Evolutionary conservation across 139 green algal species (phyloP).

Genomic region (Haematococcus lacustris): DNA sequence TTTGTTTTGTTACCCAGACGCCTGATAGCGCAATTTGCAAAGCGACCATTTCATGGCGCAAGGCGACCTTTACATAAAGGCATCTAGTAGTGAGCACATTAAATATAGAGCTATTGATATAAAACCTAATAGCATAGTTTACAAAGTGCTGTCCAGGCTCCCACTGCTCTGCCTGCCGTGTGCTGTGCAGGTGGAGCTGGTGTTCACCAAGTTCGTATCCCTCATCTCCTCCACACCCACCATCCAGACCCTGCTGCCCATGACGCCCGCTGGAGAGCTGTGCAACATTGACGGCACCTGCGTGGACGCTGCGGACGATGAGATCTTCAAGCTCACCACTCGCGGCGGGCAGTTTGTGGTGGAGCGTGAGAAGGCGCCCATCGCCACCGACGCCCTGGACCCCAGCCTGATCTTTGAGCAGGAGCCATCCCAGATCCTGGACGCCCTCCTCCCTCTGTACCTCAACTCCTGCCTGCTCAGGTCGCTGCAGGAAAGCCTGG

Average conservation of each 20-base stretch:
- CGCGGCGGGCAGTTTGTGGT: constrained; percentile 45
- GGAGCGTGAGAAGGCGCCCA: constrained; percentile 74
- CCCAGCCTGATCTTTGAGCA: constrained; percentile 95
- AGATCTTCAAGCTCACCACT: constrained; percentile 77
- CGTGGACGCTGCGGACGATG: constrained; percentile 93
- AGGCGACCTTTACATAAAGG: no score
- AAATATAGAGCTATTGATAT: no score
- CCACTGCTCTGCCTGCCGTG: no score
- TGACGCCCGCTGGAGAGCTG: constrained; percentile 82
- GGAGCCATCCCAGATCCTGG: constrained; percentile 95
- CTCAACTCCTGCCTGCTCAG: constrained; percentile 91
- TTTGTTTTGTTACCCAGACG: no score
- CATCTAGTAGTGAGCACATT: no score
- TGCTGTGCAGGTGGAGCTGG: no score
- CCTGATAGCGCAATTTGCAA: no score
- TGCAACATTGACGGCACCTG: constrained; percentile 94
- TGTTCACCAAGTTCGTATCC: constrained; percentile 99
- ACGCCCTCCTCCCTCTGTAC: constrained; percentile 97
- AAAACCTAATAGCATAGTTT: no score
- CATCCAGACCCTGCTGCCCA: constrained; percentile 92
- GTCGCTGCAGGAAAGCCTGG: constrained; percentile 82
- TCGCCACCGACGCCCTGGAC: constrained; percentile 68
- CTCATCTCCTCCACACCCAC: constrained; percentile 85
- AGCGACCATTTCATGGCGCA: no score
- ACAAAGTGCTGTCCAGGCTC: no score